Conservation (phyloP, 1,139 yeast species). For the Taiozyma sp. region DNA sequence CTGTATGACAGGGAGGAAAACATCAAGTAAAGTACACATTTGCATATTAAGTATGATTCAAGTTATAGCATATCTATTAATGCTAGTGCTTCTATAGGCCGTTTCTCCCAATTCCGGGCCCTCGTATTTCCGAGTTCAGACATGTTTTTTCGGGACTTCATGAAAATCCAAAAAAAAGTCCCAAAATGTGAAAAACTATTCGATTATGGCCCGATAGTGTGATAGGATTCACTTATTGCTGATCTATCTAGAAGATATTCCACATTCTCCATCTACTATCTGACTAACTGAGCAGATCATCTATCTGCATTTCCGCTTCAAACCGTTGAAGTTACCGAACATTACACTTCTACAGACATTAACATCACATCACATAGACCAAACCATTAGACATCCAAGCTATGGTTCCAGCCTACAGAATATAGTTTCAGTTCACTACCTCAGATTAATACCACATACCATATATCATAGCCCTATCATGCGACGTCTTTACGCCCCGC, state of each 20-base stretch:
- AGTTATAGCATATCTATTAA: not conserved
- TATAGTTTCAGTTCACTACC: not conserved
- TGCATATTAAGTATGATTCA: not conserved
- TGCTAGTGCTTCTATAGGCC: not conserved
- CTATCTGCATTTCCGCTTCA: not conserved
- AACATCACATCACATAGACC: not conserved
- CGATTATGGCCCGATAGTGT: not conserved
- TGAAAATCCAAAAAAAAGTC: not conserved
- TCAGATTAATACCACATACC: not conserved
- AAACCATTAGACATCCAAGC: not conserved
- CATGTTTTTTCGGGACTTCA: not conserved
- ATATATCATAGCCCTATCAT: not conserved
- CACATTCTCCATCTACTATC: not conserved
- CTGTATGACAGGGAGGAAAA: constrained; percentile 3
- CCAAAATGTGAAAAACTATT: not conserved
- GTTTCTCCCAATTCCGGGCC: not conserved
- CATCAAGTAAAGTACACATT: not conserved
- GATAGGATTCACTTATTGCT: not conserved
- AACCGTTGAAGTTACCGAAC: not conserved
- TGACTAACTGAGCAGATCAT: not conserved
- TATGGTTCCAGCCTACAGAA: not conserved
- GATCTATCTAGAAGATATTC: not conserved
- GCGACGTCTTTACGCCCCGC: not conserved
- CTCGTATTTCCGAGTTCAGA: not conserved
- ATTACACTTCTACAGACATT: not conserved